Evolutionary conservation across 305 asterid species (phyloP).

Genomic region (Rubia tinctorum): DNA sequence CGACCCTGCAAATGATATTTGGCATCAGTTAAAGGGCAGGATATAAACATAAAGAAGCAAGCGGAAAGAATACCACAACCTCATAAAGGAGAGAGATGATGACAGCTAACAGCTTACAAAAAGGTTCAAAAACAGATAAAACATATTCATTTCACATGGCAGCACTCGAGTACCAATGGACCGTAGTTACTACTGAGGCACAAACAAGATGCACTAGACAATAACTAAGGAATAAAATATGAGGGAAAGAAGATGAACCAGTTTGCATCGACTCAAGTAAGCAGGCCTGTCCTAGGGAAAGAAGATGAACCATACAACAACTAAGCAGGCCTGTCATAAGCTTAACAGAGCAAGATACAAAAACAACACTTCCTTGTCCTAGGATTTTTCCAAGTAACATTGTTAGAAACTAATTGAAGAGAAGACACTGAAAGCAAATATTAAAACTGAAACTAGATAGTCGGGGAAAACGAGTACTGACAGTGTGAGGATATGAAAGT

Average conservation of each 20-base stretch:
- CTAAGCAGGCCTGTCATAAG: not conserved
- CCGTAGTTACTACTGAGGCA: not conserved
- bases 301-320: not conserved
- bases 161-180: not conserved
- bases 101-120: not conserved
- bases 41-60: not conserved
- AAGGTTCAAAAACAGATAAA: not conserved
- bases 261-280: not conserved
- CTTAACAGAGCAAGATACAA: not conserved
- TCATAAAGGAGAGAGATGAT: not conserved
- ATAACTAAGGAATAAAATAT: not conserved
- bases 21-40: not conserved
- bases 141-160: not conserved
- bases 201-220: not conserved
- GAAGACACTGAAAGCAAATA: not conserved
- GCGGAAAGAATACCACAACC: not conserved
- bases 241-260: not conserved
- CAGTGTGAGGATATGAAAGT: not conserved
- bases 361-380: not conserved
- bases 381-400: not conserved
- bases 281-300: too few species aligned
- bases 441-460: not conserved
- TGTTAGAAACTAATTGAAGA: not conserved
- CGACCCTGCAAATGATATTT: constrained; percentile 58
- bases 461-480: not conserved